Conservation (phyloP, 176 grass and related monocot genomes). For the Zoysia pacifica region DNA sequence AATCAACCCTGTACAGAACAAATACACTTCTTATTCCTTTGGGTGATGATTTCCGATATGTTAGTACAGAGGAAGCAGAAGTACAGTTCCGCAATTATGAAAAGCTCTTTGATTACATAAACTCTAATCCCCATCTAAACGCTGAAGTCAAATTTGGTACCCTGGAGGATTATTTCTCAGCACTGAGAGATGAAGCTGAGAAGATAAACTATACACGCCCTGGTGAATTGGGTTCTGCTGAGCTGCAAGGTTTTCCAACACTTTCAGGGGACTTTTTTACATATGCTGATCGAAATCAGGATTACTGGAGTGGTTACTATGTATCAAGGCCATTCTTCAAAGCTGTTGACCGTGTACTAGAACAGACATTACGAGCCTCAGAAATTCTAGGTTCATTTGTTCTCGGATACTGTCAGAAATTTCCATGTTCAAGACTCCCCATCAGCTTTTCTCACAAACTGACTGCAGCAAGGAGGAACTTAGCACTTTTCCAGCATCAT, state of each 20-base stretch:
- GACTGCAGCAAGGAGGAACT: conserved; percentile 91
- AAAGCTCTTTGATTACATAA: conserved; percentile 93
- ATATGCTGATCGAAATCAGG: conserved; percentile 90
- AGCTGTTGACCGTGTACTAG: conserved; percentile 87
- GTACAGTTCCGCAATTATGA: conserved; percentile 93
- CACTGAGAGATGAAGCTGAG: conserved; percentile 80
- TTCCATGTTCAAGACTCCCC: conserved; percentile 71
- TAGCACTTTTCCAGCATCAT: conserved; percentile 99
- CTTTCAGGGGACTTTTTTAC: conserved; percentile 99
- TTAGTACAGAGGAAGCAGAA: conserved; percentile 86
- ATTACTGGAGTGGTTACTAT: conserved; percentile 99
- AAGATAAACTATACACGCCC: conserved; percentile 76
- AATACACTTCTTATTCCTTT: conserved; percentile 95
- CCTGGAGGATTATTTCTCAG: conserved; percentile 92
- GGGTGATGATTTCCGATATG: conserved; percentile 97
- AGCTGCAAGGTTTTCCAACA: conserved; percentile 85
- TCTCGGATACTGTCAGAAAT: conserved; percentile 91
- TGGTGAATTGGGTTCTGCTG: conserved; percentile 81
- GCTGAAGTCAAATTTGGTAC: conserved; percentile 95
- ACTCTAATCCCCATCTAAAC: conserved; percentile 76
- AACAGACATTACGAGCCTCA: conserved; percentile 87
- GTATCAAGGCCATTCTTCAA: conserved; percentile 98
- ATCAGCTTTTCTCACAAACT: conserved; percentile 89
- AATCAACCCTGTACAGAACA: conserved; percentile 92
- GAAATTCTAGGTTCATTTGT: conserved; percentile 90